Evolutionary conservation across 1,284 basidiomycete genomes (phyloP).

Genomic region (Coniferiporia sulphurascens): DNA sequence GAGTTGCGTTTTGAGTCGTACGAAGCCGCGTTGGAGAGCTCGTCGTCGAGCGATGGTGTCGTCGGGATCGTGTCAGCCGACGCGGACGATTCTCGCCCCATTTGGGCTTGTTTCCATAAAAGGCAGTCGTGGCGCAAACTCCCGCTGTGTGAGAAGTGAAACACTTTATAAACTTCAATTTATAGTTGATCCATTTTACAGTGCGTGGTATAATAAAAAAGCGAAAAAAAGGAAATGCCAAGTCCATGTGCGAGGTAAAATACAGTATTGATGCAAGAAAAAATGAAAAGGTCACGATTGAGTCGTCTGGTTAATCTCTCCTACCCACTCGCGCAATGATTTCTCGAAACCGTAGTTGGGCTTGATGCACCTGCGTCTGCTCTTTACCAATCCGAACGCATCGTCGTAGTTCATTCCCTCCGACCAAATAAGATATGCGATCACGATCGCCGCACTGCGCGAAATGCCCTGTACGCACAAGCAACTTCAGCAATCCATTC

Average conservation of each 20-base stretch:
- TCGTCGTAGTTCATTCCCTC: constrained; percentile 63
- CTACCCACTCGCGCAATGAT: constrained; percentile 8
- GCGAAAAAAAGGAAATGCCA: not conserved
- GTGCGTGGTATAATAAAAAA: not conserved
- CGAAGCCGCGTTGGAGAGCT: not conserved
- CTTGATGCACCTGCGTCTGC: constrained; percentile 60
- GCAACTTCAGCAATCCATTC: not conserved
- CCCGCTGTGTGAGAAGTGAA: too few species aligned
- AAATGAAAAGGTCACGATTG: not conserved
- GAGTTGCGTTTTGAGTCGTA: constrained; percentile 1
- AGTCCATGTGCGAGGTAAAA: not conserved
- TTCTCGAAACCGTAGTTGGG: constrained; percentile 56
- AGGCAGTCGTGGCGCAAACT: not conserved
- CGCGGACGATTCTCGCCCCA: constrained; percentile 2
- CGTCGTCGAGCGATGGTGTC: constrained; percentile 6
- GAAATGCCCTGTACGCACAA: constrained; percentile 72
- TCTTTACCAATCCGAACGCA: constrained; percentile 51
- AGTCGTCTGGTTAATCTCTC: not conserved
- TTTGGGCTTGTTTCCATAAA: not conserved
- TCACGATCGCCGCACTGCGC: constrained; percentile 57
- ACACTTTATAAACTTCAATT: not conserved
- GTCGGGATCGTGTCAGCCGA: constrained; percentile 10
- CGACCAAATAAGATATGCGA: constrained; percentile 62
- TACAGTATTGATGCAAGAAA: not conserved
- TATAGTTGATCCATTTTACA: too few species aligned